These are phyloP conservation scores for Plasmodium berghei DNA, from an alignment of 169 alveolate genomes.

Conservation along the genomic window DNA sequence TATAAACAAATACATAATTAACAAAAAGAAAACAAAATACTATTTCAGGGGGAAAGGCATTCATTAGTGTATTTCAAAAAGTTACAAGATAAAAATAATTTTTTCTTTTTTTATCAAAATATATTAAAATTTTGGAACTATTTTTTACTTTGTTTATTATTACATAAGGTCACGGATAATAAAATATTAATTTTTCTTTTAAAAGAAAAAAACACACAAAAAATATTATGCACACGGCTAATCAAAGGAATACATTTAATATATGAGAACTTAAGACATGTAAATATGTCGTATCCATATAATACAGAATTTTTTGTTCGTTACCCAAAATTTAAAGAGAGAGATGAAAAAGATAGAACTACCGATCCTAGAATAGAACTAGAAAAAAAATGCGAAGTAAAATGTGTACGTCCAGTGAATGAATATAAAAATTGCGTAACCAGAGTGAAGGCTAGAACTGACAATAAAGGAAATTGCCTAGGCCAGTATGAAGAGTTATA, in stretches of 20 bases:
- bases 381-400: slow-evolving; percentile 82
- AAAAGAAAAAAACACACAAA: too few species aligned
- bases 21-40: too few species aligned
- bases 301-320: slow-evolving; percentile 80
- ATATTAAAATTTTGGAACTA: too few species aligned
- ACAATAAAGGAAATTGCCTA: slow-evolving; percentile 83
- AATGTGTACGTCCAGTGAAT: slow-evolving; percentile 83
- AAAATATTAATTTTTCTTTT: too few species aligned
- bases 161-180: too few species aligned
- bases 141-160: too few species aligned
- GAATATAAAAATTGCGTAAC: slow-evolving; percentile 82
- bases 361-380: slow-evolving; percentile 83
- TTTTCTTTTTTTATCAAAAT: too few species aligned
- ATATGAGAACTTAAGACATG: not conserved
- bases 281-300: slow-evolving; percentile 82
- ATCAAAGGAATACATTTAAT: too few species aligned
- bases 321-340: slow-evolving; percentile 81
- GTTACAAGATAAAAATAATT: too few species aligned
- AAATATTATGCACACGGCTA: too few species aligned
- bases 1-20: not conserved
- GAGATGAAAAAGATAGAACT: slow-evolving; percentile 80
- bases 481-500: slow-evolving; percentile 84
- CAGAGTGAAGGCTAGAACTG: slow-evolving; percentile 82
- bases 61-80: too few species aligned
- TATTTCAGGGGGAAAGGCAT: too few species aligned